Percentiles rank a stretch among this genome's conserved stretches.
Conservation (phyloP, 1,139 yeast species). For the Magnusiomyces magnusii region DNA sequence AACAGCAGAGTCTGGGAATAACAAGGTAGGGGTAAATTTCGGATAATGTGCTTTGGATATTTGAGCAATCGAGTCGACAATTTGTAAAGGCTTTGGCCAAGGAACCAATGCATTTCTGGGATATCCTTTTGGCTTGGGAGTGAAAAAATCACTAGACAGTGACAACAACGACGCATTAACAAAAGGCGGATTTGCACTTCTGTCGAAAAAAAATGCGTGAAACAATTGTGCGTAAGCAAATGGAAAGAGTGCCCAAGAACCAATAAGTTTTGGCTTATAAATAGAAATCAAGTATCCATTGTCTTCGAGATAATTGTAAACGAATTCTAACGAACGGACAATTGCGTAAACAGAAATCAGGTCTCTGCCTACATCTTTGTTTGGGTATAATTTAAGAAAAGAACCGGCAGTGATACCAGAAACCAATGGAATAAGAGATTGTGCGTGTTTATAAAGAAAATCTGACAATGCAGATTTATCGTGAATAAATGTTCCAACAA, state of each 20-base stretch:
- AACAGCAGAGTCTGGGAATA: constrained; percentile 25
- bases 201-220: constrained; percentile 32
- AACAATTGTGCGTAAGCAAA: constrained; percentile 37
- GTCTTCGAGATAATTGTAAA: constrained; percentile 34
- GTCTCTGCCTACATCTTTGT: constrained; percentile 21
- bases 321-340: constrained; percentile 33
- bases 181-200: constrained; percentile 32
- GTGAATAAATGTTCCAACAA: constrained; percentile 6
- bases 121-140: constrained; percentile 28
- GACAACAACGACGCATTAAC: constrained; percentile 28
- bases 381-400: constrained; percentile 28
- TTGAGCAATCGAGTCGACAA: constrained; percentile 30
- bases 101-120: constrained; percentile 19
- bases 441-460: constrained; percentile 16
- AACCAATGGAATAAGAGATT: constrained; percentile 24
- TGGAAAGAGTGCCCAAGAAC: constrained; percentile 38
- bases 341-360: constrained; percentile 32
- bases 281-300: constrained; percentile 28
- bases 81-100: constrained; percentile 33
- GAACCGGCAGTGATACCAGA: constrained; percentile 30
- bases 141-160: constrained; percentile 31
- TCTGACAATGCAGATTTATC: constrained; percentile 12
- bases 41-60: constrained; percentile 32
- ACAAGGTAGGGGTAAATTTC: constrained; percentile 33
- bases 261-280: constrained; percentile 32